Evolutionary conservation across 169 alveolate species (phyloP), one percentile per base, ranked within the genome.

Genomic region (Babesia sp.): DNA sequence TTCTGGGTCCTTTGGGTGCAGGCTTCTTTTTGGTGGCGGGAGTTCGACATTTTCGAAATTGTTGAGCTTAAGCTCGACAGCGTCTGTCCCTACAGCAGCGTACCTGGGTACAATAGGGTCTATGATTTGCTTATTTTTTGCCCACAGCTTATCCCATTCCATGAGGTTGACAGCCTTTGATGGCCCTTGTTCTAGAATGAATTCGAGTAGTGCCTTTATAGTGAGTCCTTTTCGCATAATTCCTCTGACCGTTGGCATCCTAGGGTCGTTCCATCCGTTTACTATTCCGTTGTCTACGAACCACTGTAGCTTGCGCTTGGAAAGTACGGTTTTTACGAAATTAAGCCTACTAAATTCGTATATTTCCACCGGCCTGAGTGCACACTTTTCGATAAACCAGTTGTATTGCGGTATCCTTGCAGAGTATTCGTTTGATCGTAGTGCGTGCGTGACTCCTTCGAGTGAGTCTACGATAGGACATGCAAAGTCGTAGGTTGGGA

Each of bases 101-200:
- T 83, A 97, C 77, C 99, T 92, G 42, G 98, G 98, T 22, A 96
- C 96, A 20, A 93, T 84, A 2, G 98, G 98, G 79, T 96, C 99
- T 63, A 96, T 94, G 34, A 90, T 75, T 72, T 94, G 95, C 83
- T 96, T 96, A 86, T 98, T 98, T 60, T 93, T 91, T 8, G 99
- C 95, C 99, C 99, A 98, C 1, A 98, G 90, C 81, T 96, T 97
- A 86, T 97, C 99, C 99, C 99, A 98, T 70, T 97, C 99, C 99
- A 97, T 96, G 77, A 96, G 87, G 64, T 95, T 96, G 31, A 97
- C 97, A 26, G 97, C 96, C 90, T 96, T 95, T 8, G 98, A 93
- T 16, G 99, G 98, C 8, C 99, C 99, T 73, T 96, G 98, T 60
- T 96, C 98, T 42, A 96, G 83, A 83, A 97, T 96, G 72, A 97